Conservation (phyloP, 352 stramenopile genomes). For the Phytophthora tubulina region DNA sequence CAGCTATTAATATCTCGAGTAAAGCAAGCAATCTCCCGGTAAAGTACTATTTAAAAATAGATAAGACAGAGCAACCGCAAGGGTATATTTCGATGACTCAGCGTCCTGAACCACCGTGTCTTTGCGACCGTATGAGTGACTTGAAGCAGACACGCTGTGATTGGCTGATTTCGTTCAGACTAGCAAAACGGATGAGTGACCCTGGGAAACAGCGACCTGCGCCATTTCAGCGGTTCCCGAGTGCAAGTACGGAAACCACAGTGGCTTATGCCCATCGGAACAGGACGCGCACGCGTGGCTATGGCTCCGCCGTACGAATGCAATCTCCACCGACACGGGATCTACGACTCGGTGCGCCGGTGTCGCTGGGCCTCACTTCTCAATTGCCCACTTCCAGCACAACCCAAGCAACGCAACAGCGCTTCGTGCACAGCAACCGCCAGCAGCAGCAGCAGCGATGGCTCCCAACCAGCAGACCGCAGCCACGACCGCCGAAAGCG, state of each 20-base stretch:
- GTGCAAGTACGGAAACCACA: slow-evolving; percentile 2
- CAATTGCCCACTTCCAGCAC: slow-evolving; percentile 21
- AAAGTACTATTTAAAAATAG: too few species aligned
- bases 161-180: slow-evolving; percentile 6
- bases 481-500: slow-evolving; percentile 4
- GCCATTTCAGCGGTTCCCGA: slow-evolving; percentile 26
- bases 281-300: slow-evolving; percentile 21
- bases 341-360: background rate
- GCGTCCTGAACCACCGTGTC: background rate
- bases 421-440: background rate
- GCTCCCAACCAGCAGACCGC: slow-evolving; percentile 26
- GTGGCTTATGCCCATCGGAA: slow-evolving; percentile 10
- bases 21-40: too few species aligned
- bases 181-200: slow-evolving; percentile 12
- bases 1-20: too few species aligned
- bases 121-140: slow-evolving; percentile 35
- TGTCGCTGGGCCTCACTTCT: slow-evolving; percentile 17
- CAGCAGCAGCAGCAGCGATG: slow-evolving; percentile 15
- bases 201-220: background rate
- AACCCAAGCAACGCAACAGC: slow-evolving; percentile 9
- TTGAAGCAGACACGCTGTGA: slow-evolving; percentile 16
- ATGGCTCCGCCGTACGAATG: slow-evolving; percentile 14
- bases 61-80: slow-evolving; percentile 11
- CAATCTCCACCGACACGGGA: background rate
- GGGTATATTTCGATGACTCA: slow-evolving; percentile 30